A percentile compares a stretch with the other conserved stretches of the same genome.
Evolutionary conservation across 441 rosid species (phyloP).

Genomic region (Mallotus japonicus): DNA sequence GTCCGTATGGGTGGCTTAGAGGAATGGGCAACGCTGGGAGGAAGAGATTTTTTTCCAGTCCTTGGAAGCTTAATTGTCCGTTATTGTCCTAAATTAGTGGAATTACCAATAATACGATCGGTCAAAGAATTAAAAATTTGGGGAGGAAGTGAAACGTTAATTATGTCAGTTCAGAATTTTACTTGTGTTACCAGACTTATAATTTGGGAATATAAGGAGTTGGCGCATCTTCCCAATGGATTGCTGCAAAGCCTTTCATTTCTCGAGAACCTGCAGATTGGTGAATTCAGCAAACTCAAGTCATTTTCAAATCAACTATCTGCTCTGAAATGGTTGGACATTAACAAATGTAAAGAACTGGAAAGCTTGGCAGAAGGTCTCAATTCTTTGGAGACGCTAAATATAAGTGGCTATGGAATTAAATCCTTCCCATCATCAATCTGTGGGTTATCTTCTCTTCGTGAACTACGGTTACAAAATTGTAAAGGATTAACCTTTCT

Average conservation of each 20-base stretch:
- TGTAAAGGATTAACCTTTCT: slow-evolving; percentile 11
- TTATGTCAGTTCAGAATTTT: background rate
- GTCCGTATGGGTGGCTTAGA: background rate
- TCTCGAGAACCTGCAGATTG: background rate
- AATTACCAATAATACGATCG: slow-evolving; percentile 14
- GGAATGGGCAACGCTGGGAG: slow-evolving; percentile 13
- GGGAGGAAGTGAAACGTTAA: background rate
- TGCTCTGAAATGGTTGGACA: background rate
- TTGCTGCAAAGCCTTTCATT: slow-evolving; percentile 2
- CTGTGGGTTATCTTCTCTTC: slow-evolving; percentile 14
- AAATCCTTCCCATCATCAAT: slow-evolving; percentile 4
- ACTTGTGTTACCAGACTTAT: background rate
- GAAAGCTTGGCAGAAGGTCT: slow-evolving; percentile 24
- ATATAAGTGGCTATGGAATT: accelerated
- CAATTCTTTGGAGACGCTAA: background rate
- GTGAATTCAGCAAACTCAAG: background rate
- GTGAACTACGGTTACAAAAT: accelerated
- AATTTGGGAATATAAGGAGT: background rate
- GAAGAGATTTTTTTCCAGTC: slow-evolving; percentile 10
- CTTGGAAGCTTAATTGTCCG: background rate
- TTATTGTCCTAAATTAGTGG: slow-evolving; percentile 8
- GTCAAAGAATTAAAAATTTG: background rate
- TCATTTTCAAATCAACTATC: slow-evolving; percentile 1
- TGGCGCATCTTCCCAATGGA: background rate
- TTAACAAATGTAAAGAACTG: background rate